These are phyloP conservation scores for Solanum chiquidenum DNA, from an alignment of 257 asterid genomes.

Conservation along the genomic window DNA sequence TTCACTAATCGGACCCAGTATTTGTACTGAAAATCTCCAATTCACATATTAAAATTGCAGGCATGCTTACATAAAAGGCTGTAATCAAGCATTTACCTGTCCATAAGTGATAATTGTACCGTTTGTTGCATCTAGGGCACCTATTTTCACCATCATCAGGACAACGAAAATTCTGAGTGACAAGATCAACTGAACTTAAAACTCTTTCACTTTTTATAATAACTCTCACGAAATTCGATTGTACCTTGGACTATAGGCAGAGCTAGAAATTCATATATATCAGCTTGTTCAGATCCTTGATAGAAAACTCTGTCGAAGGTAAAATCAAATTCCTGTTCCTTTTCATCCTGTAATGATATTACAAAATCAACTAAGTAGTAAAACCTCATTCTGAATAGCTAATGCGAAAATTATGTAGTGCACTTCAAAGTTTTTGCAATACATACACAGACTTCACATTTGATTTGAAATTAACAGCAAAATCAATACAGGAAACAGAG, in stretches of 20 bases:
- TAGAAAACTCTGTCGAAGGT: slow-evolving; percentile 65
- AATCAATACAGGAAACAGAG: neutral
- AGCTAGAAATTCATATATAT: slow-evolving; percentile 56
- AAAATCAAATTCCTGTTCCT: slow-evolving; percentile 62
- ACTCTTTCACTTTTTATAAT: neutral
- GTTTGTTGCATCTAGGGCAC: slow-evolving; percentile 54
- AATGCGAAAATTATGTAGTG: neutral
- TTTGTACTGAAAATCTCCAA: neutral
- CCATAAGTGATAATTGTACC: slow-evolving; percentile 77
- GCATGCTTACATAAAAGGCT: neutral
- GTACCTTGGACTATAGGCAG: slow-evolving; percentile 60
- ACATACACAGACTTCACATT: neutral
- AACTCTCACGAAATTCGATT: neutral
- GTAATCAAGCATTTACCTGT: slow-evolving; percentile 41
- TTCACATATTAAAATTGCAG: neutral
- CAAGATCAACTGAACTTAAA: neutral
- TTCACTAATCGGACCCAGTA: neutral
- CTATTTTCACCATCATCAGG: slow-evolving; percentile 18
- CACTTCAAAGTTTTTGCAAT: neutral
- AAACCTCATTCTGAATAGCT: neutral
- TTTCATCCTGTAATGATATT: slow-evolving; percentile 45
- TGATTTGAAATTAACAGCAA: neutral
- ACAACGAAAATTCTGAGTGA: neutral
- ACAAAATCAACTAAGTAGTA: neutral
- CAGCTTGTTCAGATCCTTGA: slow-evolving; percentile 67